A percentile compares a stretch with the other conserved stretches of the same genome.
Evolutionary conservation across 257 asterid genomes (phyloP).

Genomic region (Solanum stenotomum): DNA sequence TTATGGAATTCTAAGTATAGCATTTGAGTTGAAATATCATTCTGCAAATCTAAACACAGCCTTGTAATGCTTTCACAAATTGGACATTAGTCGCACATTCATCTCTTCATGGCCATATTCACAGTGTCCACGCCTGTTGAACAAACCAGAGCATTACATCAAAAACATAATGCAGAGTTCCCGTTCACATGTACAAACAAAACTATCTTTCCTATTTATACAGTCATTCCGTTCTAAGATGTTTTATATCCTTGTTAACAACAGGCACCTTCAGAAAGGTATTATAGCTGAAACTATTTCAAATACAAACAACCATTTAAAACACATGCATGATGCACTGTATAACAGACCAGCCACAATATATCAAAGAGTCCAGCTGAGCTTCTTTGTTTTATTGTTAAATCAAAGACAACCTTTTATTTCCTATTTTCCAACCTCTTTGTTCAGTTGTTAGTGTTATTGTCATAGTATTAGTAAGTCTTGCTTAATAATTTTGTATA

Average conservation of each 20-base stretch:
- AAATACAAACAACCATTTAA: not conserved
- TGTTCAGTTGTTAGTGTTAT: not conserved
- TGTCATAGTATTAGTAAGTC: not conserved
- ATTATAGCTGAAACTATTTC: not conserved
- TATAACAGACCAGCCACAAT: not conserved
- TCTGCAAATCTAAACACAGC: not conserved
- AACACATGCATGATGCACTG: not conserved
- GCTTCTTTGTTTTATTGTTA: not conserved
- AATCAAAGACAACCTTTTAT: not conserved
- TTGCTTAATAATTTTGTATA: not conserved
- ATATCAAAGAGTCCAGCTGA: not conserved
- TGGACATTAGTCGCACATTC: not conserved
- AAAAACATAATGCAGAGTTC: not conserved
- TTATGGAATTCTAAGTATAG: not conserved
- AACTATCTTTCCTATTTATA: not conserved
- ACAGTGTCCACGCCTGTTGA: not conserved
- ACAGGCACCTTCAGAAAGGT: not conserved
- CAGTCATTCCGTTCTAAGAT: not conserved
- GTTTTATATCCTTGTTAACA: not conserved
- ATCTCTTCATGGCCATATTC: not conserved
- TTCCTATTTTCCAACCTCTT: not conserved
- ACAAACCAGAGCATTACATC: not conserved
- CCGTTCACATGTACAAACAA: not conserved
- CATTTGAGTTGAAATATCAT: not conserved
- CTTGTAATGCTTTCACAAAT: not conserved